Evolutionary conservation across 1,139 yeast genomes (phyloP), one percentile per base, ranked within the genome.

Genomic region (Magnusiomyces tetraspermus): DNA sequence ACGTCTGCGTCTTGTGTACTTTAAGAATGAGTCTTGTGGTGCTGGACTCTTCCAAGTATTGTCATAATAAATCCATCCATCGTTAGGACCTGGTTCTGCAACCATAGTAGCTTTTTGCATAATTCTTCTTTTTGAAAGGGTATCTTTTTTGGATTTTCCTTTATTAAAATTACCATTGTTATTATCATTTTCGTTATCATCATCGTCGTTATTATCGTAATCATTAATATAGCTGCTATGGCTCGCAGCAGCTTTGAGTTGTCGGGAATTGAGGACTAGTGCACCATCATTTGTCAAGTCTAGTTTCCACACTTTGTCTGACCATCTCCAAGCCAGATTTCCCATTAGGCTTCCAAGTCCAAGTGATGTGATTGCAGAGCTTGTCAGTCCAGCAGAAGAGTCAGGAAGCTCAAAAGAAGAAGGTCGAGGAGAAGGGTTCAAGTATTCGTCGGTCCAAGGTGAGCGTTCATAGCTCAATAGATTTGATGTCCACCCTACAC

Each of bases 401-500:
- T 83, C 87, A 1, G 98, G 98, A 53, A 92, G 73, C 64, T 81
- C 79, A 68, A 90, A 92, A 24, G 76, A 69, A 5, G 84, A 92
- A 24, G 90, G 83, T 4, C 90, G 75, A 2, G 85, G 80, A 1
- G 90, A 79, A 64, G 89, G 96, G 66, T 90, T 90, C 57, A 89
- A 74, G 63, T 89, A 89, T 67, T 90, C 97, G 67, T 92, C 98
- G 0, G 97, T 90, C 97, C 97, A 92, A 1, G 97, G 85, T 0
- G 96, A 82, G 63, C 98, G 78, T 68, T 92, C 98, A 66, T 92
- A 92, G 37, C 95, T 84, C 57, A 92, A 74, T 65, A 92, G 75
- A 64, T 89, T 89, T 8, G 94, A 76, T 0, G 98, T 90, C 98
- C 98, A 92, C 13, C 98, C 98, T 62, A 92, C 87, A 11, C 97